Conservation (phyloP, 495 filamentous ascomycete species). For the Neurospora sp. region DNA sequence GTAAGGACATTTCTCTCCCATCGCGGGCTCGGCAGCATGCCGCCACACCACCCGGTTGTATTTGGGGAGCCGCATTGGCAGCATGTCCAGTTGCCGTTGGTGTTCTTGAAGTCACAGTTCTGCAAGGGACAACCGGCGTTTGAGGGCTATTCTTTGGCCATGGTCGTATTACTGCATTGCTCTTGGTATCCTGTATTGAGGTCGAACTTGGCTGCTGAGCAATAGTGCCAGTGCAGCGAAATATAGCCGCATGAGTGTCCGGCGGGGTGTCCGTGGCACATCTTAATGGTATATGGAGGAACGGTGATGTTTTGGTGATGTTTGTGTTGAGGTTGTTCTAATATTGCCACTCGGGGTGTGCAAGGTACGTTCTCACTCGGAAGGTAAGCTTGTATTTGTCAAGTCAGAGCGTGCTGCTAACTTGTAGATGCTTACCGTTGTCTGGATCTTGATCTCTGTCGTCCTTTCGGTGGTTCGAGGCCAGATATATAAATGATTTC, state of each 20-base stretch:
- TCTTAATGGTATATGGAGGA: conserved; percentile 8
- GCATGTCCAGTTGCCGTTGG: no score
- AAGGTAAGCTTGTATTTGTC: neutral
- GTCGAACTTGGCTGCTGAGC: conserved; percentile 30
- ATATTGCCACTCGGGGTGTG: neutral
- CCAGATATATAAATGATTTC: neutral
- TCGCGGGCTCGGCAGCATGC: no score
- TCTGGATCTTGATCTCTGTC: neutral
- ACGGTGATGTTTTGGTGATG: neutral
- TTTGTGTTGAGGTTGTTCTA: neutral
- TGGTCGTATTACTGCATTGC: conserved; percentile 30
- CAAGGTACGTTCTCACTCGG: neutral
- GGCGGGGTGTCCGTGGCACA: conserved; percentile 37
- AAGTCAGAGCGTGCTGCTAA: neutral
- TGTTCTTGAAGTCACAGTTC: no score
- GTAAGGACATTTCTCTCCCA: no score
- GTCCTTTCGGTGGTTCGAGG: neutral
- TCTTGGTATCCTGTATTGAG: conserved; percentile 30
- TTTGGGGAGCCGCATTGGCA: no score
- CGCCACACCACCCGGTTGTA: no score
- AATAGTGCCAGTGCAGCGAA: conserved; percentile 36
- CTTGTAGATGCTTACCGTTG: neutral
- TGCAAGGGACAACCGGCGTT: conserved; percentile 27
- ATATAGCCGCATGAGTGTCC: conserved; percentile 31
- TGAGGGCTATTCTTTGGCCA: conserved; percentile 26